phyloP scores from a whole-genome alignment of 2,329 filamentous ascomycete species.

The Claviceps fusiformis region DNA sequence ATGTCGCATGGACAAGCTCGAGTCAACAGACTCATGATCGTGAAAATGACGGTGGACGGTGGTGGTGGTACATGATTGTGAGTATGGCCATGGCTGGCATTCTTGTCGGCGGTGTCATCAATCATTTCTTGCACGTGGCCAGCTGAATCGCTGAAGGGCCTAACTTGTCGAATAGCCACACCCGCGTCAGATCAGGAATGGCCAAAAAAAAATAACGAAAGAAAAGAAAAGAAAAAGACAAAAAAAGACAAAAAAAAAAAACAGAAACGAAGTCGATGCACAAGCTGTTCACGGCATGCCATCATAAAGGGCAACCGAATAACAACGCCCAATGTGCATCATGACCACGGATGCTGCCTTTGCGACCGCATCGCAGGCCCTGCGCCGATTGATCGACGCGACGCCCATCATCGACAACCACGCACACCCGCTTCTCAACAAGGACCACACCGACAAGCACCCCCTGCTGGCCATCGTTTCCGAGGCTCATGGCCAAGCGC shows the following conservation, averaged over 20 bases:
- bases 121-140: no score
- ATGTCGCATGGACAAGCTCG: no score
- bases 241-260: not conserved
- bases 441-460: constrained; percentile 31
- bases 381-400: constrained; percentile 27
- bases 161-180: no score
- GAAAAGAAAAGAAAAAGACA: not conserved
- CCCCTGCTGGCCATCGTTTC: constrained; percentile 49
- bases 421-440: constrained; percentile 53
- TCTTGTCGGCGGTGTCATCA: no score
- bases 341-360: not conserved
- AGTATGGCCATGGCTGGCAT: no score
- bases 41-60: no score
- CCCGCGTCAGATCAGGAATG: no score
- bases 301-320: not conserved
- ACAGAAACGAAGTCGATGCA: no score
- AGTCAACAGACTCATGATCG: no score
- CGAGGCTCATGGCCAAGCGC: constrained; percentile 57
- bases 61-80: no score
- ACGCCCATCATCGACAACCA: constrained; percentile 63
- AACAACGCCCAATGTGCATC: no score
- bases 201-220: not conserved
- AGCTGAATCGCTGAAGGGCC: no score
- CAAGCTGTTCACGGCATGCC: not conserved
- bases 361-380: constrained; percentile 10